phyloP scores from a whole-genome alignment of 306 rosid species.

The Dryas octopetala region DNA sequence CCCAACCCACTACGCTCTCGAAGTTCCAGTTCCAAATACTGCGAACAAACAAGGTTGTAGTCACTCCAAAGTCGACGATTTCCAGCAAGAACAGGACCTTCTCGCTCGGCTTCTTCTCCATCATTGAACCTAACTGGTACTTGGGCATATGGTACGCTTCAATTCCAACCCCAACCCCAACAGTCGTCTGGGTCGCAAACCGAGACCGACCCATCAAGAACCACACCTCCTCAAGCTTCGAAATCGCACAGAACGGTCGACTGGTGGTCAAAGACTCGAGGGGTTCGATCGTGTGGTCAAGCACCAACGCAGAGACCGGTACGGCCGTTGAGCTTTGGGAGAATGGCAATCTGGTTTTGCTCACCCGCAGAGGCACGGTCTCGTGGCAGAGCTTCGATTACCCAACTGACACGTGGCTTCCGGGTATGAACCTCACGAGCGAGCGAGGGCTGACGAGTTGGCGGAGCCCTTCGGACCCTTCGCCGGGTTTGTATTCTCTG shows the following conservation, averaged over 20 bases:
- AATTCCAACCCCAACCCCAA: conserved; percentile 36
- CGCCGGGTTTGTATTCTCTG: conserved; percentile 62
- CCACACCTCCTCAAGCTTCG: conserved; percentile 28
- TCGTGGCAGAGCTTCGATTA: conserved; percentile 82
- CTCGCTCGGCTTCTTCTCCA: conserved; percentile 53
- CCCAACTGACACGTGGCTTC: conserved; percentile 79
- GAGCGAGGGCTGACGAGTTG: conserved; percentile 41
- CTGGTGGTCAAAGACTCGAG: conserved; percentile 45
- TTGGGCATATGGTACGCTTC: conserved; percentile 52
- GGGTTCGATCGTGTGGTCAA: conserved; percentile 46
- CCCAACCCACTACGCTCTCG: not conserved
- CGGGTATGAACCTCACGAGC: conserved; percentile 72
- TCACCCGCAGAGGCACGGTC: conserved; percentile 23
- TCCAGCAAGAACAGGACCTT: conserved; percentile 50
- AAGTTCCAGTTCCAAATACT: not conserved
- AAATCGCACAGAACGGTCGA: conserved; percentile 40
- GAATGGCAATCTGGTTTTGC: conserved; percentile 54
- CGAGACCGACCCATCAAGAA: conserved; percentile 39
- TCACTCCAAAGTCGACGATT: conserved; percentile 38
- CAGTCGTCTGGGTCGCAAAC: conserved; percentile 68
- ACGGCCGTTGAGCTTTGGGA: conserved; percentile 33
- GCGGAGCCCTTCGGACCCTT: conserved; percentile 56
- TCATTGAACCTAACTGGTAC: conserved; percentile 31
- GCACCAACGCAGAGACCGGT: conserved; percentile 17
- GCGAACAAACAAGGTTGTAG: conserved; percentile 16